Evolutionary conservation across 345 rosid genomes (phyloP).

Genomic region (Populus nigra): DNA sequence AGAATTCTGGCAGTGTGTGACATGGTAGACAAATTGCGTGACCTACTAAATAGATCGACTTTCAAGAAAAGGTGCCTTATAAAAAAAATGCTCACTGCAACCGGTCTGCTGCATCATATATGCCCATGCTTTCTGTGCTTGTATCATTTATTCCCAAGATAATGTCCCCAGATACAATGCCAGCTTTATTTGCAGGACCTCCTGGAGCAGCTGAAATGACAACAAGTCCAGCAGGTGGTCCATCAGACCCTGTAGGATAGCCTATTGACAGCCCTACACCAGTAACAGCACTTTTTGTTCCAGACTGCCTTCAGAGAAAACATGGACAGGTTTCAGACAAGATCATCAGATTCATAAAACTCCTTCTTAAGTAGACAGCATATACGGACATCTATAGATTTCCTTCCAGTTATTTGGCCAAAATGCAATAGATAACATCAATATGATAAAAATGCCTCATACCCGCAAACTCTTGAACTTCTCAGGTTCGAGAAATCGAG

Average conservation of each 20-base stretch:
- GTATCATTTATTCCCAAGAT: conserved; percentile 62
- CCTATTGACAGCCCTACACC: conserved; percentile 97
- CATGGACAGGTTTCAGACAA: conserved; percentile 31
- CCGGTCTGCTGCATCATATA: conserved; percentile 88
- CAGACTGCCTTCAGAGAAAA: conserved; percentile 93
- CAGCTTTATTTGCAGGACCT: conserved; percentile 89
- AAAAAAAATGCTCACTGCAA: conserved; percentile 62
- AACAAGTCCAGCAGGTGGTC: conserved; percentile 60
- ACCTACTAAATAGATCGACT: neutral
- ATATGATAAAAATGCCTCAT: conserved; percentile 30
- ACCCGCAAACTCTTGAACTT: conserved; percentile 91
- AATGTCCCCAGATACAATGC: conserved; percentile 73
- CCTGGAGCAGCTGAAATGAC: conserved; percentile 88
- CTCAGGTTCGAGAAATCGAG: conserved; percentile 89
- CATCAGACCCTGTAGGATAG: conserved; percentile 58
- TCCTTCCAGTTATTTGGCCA: conserved; percentile 8
- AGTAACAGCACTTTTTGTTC: conserved; percentile 89
- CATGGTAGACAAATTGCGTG: neutral
- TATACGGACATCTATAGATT: neutral
- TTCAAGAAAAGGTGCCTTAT: neutral
- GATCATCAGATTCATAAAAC: neutral
- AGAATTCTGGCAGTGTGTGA: neutral
- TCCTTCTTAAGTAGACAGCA: neutral
- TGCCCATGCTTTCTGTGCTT: conserved; percentile 65
- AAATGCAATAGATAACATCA: conserved; percentile 8